phyloP scores from a whole-genome alignment of 169 alveolate genomes.

The Babesia bigemina region DNA sequence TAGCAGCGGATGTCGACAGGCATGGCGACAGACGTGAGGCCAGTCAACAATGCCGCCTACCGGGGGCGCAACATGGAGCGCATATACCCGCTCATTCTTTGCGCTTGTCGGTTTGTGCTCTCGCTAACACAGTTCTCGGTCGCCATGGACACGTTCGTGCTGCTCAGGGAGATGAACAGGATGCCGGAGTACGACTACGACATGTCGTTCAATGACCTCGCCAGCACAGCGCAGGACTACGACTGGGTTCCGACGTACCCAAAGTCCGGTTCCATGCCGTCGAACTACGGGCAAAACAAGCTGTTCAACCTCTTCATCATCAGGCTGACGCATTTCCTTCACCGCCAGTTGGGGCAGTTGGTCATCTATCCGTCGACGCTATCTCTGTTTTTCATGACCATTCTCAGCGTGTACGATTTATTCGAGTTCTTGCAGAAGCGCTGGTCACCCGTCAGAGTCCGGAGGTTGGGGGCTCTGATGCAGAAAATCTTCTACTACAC shows the following conservation, averaged over 20 bases:
- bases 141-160: constrained; percentile 34
- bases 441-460: not conserved
- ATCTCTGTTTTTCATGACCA: constrained; percentile 20
- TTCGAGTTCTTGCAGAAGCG: constrained; percentile 23
- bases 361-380: constrained; percentile 21
- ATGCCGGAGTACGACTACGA: constrained; percentile 14
- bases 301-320: constrained; percentile 38
- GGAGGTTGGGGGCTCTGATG: not conserved
- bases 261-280: not conserved
- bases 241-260: constrained; percentile 47
- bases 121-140: constrained; percentile 51
- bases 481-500: constrained; percentile 11
- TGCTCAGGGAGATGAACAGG: constrained; percentile 6
- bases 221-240: constrained; percentile 2
- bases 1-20: no score
- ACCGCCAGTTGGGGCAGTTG: constrained; percentile 8
- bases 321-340: constrained; percentile 40
- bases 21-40: no score
- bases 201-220: constrained; percentile 19
- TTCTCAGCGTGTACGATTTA: constrained; percentile 20
- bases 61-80: not conserved
- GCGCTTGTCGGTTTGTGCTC: constrained; percentile 31
- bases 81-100: constrained; percentile 22
- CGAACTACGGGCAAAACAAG: constrained; percentile 24
- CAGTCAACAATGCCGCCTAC: no score